Conservation (phyloP, 352 stramenopile species). For the Thraustochytrium sp. region DNA sequence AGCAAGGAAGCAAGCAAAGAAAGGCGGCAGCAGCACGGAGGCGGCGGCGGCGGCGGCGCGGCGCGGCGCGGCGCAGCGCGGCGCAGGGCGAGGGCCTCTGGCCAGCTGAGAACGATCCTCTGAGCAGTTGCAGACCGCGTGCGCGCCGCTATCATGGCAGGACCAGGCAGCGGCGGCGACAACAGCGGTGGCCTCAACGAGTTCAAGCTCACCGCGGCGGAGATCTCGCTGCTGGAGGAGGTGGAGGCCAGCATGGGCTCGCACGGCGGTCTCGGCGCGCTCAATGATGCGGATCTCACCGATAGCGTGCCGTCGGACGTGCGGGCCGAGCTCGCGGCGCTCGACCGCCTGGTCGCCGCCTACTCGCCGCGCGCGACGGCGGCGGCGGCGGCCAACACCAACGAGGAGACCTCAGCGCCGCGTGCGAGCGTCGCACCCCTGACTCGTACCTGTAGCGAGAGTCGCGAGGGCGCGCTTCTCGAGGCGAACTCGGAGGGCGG, state of each 20-base stretch:
- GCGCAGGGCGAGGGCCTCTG: too few relatives aligned
- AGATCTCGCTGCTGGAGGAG: background rate
- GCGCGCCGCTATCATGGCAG: too few relatives aligned
- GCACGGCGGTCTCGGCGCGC: background rate
- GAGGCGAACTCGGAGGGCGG: too few relatives aligned
- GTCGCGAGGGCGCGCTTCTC: too few relatives aligned
- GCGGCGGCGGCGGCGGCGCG: too few relatives aligned
- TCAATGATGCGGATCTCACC: background rate
- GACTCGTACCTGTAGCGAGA: too few relatives aligned
- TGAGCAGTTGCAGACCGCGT: too few relatives aligned
- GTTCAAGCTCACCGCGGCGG: background rate
- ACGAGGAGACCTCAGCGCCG: background rate
- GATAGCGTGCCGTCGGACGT: background rate
- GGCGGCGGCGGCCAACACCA: background rate
- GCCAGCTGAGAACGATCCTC: too few relatives aligned
- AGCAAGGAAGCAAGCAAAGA: background rate
- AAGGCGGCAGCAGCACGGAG: background rate
- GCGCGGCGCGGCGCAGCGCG: too few relatives aligned
- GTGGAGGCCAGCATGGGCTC: background rate
- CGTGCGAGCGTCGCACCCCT: too few relatives aligned
- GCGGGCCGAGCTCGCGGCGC: background rate
- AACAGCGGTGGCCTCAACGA: background rate
- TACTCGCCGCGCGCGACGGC: background rate
- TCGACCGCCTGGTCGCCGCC: background rate
- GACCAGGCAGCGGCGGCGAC: background rate